Conservation (phyloP, 331 rosid species). For the Quercus phellos region DNA sequence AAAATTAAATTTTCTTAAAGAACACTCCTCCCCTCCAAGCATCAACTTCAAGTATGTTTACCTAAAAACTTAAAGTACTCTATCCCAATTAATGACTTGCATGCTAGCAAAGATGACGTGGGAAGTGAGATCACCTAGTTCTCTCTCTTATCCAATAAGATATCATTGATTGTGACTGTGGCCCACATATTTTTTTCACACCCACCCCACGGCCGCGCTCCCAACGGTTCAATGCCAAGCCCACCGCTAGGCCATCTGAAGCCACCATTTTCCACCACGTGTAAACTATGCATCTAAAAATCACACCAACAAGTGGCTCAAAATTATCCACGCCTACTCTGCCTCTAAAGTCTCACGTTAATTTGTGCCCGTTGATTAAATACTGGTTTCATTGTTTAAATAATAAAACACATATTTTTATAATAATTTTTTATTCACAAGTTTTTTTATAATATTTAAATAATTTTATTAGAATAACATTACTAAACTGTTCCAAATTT, state of each 20-base stretch:
- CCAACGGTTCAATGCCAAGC: constrained; percentile 25
- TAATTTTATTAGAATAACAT: rapidly evolving
- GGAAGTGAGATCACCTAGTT: not conserved
- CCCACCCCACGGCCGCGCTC: not conserved
- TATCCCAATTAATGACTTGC: not conserved
- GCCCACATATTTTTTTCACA: not conserved
- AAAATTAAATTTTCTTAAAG: no score
- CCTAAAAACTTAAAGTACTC: not conserved
- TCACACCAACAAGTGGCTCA: not conserved
- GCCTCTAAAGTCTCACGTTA: not conserved
- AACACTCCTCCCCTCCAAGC: no score
- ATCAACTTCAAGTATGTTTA: not conserved
- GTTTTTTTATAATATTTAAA: no score
- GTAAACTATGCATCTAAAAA: not conserved
- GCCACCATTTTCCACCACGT: constrained; percentile 37
- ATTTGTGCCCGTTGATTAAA: no score
- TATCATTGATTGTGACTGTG: constrained; percentile 2
- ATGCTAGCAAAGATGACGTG: constrained; percentile 3
- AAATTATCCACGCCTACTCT: not conserved
- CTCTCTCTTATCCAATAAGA: constrained; percentile 7
- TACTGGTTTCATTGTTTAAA: no score
- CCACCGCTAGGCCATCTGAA: constrained; percentile 33
- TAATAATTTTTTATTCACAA: no score
- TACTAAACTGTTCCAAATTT: rapidly evolving
- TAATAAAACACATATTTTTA: rapidly evolving